Conservation (phyloP, 345 rosid genomes). For the Arabidopsis arenosa region DNA sequence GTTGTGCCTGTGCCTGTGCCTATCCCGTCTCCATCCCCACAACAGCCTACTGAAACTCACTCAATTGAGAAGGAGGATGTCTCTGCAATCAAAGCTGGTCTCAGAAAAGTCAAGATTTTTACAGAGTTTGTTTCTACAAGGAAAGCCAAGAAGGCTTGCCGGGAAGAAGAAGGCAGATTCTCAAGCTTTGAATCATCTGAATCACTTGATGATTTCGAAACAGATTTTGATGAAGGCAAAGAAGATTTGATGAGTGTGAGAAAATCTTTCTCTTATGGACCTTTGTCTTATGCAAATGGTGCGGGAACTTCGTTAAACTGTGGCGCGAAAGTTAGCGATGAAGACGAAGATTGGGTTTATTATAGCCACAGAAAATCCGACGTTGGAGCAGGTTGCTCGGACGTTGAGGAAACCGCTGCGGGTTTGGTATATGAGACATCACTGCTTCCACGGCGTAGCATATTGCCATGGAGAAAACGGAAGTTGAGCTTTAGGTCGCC, state of each 20-base stretch:
- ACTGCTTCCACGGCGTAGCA: slow-evolving; percentile 48
- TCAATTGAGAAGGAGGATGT: slow-evolving; percentile 47
- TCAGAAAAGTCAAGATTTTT: slow-evolving; percentile 55
- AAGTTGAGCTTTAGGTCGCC: slow-evolving; percentile 54
- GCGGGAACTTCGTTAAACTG: slow-evolving; percentile 45
- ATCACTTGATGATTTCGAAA: slow-evolving; percentile 50
- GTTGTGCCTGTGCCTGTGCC: slow-evolving; percentile 55
- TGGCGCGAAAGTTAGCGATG: slow-evolving; percentile 37
- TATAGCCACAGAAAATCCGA: slow-evolving; percentile 52
- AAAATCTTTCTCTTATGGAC: slow-evolving; percentile 54
- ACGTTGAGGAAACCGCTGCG: slow-evolving; percentile 42
- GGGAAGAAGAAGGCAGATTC: slow-evolving; percentile 46
- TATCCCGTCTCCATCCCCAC: slow-evolving; percentile 51
- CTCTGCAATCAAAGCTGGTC: slow-evolving; percentile 58
- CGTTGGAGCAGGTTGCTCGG: slow-evolving; percentile 44
- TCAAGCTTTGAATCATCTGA: slow-evolving; percentile 55
- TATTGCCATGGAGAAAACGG: slow-evolving; percentile 66
- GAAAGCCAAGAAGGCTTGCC: slow-evolving; percentile 49
- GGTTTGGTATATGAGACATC: slow-evolving; percentile 44
- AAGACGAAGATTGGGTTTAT: slow-evolving; percentile 60
- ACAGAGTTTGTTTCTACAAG: slow-evolving; percentile 49
- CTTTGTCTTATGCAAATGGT: slow-evolving; percentile 58
- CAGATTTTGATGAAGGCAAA: slow-evolving; percentile 41
- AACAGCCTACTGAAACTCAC: slow-evolving; percentile 37
- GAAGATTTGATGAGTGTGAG: slow-evolving; percentile 43